Evolutionary conservation across 768 basidiomycete genomes (phyloP), one percentile per base, ranked within the genome.

Genomic region (Postia placenta): DNA sequence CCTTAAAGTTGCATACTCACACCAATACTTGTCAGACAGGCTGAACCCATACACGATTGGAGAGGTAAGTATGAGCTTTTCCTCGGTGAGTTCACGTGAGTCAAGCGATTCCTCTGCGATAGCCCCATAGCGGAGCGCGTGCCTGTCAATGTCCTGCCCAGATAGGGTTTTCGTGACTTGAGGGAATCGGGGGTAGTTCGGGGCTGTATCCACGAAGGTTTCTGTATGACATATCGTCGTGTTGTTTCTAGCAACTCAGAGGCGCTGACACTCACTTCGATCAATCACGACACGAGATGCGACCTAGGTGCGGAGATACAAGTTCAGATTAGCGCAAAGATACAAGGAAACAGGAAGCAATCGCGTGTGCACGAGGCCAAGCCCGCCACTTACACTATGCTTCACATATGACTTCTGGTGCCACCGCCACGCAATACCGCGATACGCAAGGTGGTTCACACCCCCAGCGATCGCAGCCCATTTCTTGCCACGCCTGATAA

Each of bases 211-310:
- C 55, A 54, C 56, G 40, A 64, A 60, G 1, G 57, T 59, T 48
- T 59, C 62, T 64, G 52, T 23, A 20, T n/a, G 15, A 39, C 9
- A 17, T 39, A 39, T 35, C 33, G n/a, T n/a, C n/a, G n/a, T n/a
- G n/a, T n/a, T n/a, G 33, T n/a, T 35, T n/a, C 33, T 9, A 35
- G 9, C 33, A 9, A 9, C 33, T 9, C 33, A n/a, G n/a, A 35
- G 11, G n/a, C n/a, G 33, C 33, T 9, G 9, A 9, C 33, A 60
- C 62, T 22, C 54, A 77, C 75, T 69, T 60, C 80, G 65, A 55
- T 85, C 83, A 38, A 85, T 66, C 79, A 85, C 83, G 50, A 83
- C 75, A 22, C 81, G 67, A 36, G 80, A 74, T 43, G 70, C 73
- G 39, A 82, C 71, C 80, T 81, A 49, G n/a, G 12, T 36, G n/a